Conservation (phyloP, 352 stramenopile species). For the Sclerospora graminicola region DNA sequence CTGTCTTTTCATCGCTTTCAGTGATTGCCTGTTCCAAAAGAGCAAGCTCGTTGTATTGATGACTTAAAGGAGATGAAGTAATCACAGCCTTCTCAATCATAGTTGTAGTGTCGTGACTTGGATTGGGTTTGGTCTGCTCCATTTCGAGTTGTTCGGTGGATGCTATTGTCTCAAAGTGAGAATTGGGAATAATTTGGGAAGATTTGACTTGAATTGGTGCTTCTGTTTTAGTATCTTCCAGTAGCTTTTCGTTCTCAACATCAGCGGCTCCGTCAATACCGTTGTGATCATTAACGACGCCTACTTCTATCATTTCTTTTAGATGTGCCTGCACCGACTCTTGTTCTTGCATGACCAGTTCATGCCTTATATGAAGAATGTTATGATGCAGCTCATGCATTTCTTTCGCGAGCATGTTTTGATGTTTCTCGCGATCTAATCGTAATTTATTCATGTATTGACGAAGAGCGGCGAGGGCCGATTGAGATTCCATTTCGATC, state of each 20-base stretch:
- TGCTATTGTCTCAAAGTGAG: not conserved
- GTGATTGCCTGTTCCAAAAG: not conserved
- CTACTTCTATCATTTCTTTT: conserved; percentile 8
- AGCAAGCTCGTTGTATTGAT: not conserved
- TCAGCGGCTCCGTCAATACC: not conserved
- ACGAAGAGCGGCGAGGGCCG: conserved; percentile 38
- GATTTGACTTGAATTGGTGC: not conserved
- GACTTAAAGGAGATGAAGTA: not conserved
- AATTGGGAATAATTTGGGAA: not conserved
- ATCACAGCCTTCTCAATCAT: not conserved
- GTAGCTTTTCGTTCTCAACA: conserved; percentile 1
- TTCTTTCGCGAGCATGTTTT: conserved; percentile 49
- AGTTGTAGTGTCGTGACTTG: not conserved
- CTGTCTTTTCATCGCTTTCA: not conserved
- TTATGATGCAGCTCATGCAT: conserved; percentile 49
- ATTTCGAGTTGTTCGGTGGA: no score
- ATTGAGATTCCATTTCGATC: conserved; percentile 48
- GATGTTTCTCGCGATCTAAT: conserved; percentile 38
- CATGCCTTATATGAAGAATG: conserved; percentile 37
- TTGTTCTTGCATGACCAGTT: conserved; percentile 48
- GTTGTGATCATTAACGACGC: not conserved
- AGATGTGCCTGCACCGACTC: conserved; percentile 33
- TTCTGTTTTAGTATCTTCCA: not conserved
- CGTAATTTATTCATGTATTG: conserved; percentile 37
- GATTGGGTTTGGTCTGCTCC: no score